Percentiles rank a stretch among this genome's conserved stretches.
These are phyloP conservation scores for Mercurialis annua DNA, from an alignment of 345 rosid genomes.

Conservation along the genomic window DNA sequence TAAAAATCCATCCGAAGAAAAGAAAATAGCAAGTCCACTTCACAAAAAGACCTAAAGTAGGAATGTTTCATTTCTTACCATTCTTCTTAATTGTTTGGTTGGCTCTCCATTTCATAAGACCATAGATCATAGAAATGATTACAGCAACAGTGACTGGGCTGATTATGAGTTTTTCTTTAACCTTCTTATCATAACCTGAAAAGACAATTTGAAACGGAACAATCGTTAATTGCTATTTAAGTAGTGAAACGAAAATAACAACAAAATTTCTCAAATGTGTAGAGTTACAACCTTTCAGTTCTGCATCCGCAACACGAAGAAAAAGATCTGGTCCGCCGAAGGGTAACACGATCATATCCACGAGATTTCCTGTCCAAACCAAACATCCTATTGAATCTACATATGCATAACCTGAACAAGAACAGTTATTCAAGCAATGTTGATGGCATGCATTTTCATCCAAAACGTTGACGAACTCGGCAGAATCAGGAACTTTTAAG, in stretches of 20 bases:
- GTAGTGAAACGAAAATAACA: neutral
- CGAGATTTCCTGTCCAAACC: conserved; percentile 12
- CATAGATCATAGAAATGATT: neutral
- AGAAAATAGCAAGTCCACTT: neutral
- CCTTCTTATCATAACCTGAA: no score
- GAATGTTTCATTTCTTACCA: neutral
- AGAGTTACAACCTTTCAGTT: conserved; percentile 8
- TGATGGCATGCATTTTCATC: conserved; percentile 13
- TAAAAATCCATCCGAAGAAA: neutral
- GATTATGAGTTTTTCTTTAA: neutral
- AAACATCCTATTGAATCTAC: conserved; percentile 12
- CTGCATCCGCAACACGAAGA: conserved; percentile 14
- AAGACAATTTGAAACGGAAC: neutral
- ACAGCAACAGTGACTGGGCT: no score
- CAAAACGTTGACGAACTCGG: conserved; percentile 17
- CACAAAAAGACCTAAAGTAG: no score
- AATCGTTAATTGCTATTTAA: neutral
- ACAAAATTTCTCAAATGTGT: neutral
- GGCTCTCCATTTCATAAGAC: neutral
- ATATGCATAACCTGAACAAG: conserved; percentile 23
- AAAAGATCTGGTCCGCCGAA: conserved; percentile 10
- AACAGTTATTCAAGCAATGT: conserved; percentile 31
- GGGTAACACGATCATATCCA: conserved; percentile 10
- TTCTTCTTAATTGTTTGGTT: neutral
- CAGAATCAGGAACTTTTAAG: conserved; percentile 43